Evolutionary conservation across 176 grass and related monocot genomes (phyloP).

Genomic region (Cymbopogon citratus): DNA sequence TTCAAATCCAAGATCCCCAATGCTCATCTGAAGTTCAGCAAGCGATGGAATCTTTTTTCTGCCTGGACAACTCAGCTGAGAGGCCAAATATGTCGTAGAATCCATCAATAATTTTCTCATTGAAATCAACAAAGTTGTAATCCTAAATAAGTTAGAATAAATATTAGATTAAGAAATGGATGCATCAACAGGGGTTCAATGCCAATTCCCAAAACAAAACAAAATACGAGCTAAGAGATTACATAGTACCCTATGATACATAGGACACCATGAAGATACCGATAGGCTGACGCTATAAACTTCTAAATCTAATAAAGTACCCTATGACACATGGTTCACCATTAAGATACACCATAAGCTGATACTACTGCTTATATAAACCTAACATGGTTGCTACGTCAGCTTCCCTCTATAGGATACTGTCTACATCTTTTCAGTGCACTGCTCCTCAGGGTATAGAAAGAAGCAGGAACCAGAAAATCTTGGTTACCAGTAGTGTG

Average conservation of each 20-base stretch:
- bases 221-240: background rate
- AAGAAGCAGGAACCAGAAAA: background rate
- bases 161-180: slow-evolving; percentile 16
- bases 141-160: slow-evolving; percentile 43
- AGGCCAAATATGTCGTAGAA: slow-evolving; percentile 83
- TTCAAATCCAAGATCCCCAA: slow-evolving; percentile 90
- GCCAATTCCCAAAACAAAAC: background rate
- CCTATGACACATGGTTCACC: background rate
- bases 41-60: slow-evolving; percentile 60
- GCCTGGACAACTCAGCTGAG: slow-evolving; percentile 33
- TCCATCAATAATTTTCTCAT: slow-evolving; percentile 86
- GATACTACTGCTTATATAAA: background rate
- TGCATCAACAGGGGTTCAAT: background rate
- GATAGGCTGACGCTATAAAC: too few species aligned
- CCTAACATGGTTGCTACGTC: background rate
- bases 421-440: background rate
- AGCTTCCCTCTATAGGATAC: background rate
- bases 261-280: too few species aligned
- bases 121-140: slow-evolving; percentile 84
- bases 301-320: too few species aligned
- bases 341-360: slow-evolving; percentile 4
- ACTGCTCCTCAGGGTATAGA: background rate
- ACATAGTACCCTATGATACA: slow-evolving; percentile 3
- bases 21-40: slow-evolving; percentile 58
- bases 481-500: background rate